Percentiles rank a stretch among this genome's conserved stretches.
These are phyloP conservation scores for Candida anglica DNA, from an alignment of 805 yeast genomes.

Conservation along the genomic window DNA sequence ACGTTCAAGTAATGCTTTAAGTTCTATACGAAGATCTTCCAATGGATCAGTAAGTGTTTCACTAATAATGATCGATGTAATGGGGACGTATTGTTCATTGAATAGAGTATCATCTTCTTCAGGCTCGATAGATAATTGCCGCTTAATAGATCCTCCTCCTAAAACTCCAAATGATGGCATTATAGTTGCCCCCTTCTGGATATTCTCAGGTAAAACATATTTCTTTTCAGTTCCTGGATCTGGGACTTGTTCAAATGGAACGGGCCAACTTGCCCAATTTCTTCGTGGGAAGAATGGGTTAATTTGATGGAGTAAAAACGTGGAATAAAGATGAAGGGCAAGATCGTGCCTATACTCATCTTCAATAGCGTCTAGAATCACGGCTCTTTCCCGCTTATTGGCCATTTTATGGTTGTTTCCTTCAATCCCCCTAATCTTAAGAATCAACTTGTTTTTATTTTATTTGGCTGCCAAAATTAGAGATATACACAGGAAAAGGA, in stretches of 20 bases:
- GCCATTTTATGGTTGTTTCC: constrained; percentile 1
- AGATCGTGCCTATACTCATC: constrained; percentile 51
- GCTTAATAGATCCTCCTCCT: not conserved
- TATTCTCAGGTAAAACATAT: constrained; percentile 13
- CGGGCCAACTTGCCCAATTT: constrained; percentile 64
- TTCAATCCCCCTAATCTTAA: too few species aligned
- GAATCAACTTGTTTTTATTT: too few species aligned
- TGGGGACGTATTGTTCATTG: too few species aligned
- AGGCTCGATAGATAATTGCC: not conserved
- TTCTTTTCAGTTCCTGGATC: constrained; percentile 23
- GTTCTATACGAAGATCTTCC: constrained; percentile 6
- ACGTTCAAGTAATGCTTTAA: constrained; percentile 13
- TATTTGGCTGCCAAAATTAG: too few species aligned
- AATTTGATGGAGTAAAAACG: constrained; percentile 40
- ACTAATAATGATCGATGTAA: not conserved
- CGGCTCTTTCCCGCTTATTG: constrained; percentile 13
- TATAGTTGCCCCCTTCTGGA: constrained; percentile 8
- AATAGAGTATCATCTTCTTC: not conserved
- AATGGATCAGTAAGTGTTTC: not conserved
- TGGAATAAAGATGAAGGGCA: constrained; percentile 61
- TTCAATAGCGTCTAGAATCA: constrained; percentile 37
- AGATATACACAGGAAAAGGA: too few species aligned
- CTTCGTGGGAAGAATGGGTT: constrained; percentile 31
- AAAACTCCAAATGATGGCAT: not conserved
- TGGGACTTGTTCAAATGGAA: constrained; percentile 28